Conservation (phyloP, 768 basidiomycete species). For the Termitomyces sp. region DNA sequence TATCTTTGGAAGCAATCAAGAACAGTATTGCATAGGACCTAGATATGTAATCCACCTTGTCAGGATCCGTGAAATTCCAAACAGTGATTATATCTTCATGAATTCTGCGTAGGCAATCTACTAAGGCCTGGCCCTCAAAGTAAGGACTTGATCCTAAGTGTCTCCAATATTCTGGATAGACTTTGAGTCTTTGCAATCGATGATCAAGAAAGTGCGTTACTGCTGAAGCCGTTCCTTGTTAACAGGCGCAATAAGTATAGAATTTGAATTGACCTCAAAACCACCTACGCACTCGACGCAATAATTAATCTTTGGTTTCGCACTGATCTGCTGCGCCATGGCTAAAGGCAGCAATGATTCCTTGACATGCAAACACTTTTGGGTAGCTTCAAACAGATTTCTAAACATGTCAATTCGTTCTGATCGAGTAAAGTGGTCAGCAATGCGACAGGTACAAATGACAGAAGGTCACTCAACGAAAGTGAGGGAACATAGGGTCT, state of each 20-base stretch:
- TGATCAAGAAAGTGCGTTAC: background rate
- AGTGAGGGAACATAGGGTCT: background rate
- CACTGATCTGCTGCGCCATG: slow-evolving; percentile 2
- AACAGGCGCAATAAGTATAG: background rate
- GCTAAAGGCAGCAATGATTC: slow-evolving; percentile 1
- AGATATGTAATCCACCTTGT: background rate
- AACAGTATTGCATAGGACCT: background rate
- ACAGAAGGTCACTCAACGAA: background rate
- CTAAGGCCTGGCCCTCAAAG: background rate
- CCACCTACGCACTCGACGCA: background rate
- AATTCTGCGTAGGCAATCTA: background rate
- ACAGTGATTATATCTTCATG: background rate
- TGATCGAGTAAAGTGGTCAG: background rate
- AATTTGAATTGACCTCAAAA: background rate
- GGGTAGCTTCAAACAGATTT: background rate
- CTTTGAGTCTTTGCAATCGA: background rate
- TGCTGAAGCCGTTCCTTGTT: background rate
- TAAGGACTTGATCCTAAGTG: background rate
- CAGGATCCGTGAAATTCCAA: background rate
- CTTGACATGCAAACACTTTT: background rate
- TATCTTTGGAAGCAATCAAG: background rate
- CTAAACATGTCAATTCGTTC: background rate
- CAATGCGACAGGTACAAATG: background rate
- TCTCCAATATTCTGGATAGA: background rate
- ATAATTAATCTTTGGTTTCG: slow-evolving; percentile 1